Evolutionary conservation across 1,284 basidiomycete genomes (phyloP), one percentile per base, ranked within the genome.

Genomic region (Malassezia pachydermatis): DNA sequence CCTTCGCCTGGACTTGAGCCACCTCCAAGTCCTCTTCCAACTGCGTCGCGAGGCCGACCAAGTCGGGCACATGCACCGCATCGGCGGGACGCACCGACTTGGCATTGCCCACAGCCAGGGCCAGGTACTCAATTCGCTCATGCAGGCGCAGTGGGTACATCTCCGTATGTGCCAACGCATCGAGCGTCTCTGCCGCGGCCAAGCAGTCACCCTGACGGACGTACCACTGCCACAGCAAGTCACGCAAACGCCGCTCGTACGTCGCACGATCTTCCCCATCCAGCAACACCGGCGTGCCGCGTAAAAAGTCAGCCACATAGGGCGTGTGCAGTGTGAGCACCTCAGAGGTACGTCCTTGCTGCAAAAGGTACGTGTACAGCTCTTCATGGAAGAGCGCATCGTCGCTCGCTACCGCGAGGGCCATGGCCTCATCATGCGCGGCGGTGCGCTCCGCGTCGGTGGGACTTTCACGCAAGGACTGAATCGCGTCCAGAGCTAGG

Each of bases 11-110:
- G 8, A 98, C 88, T 74, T 92, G 86, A 3, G 89, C 87, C 11
- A 98, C 94, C 49, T 98, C 94, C 8, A 98, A 79, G 70, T 89
- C 88, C 73, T 98, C 94, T 74, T 96, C 90, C 14, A 95, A 76
- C 57, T 88, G 84, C 0, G 84, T 86, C 22, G 92, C 78, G 76
- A 96, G 94, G 40, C 86, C 83, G 48, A 96, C 87, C 88, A 88
- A 60, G 81, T 23, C 86, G 78, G 14, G 87, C 84, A 28, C 59
- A 35, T 65, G 89, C 84, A 14, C 88, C 17, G 54, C 57, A 9
- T 54, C 46, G 32, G 54, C 37, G 11, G 59, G 55, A 23, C 60
- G 55, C 22, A 63, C 48, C 9, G 62, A 63, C 75, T 96, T 96
- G 39, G 89, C 92, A 64, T 95, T 94, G 48, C 86, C 86, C 29